Conservation (phyloP, 176 grass and related monocot species). For the Zea luxurians region DNA sequence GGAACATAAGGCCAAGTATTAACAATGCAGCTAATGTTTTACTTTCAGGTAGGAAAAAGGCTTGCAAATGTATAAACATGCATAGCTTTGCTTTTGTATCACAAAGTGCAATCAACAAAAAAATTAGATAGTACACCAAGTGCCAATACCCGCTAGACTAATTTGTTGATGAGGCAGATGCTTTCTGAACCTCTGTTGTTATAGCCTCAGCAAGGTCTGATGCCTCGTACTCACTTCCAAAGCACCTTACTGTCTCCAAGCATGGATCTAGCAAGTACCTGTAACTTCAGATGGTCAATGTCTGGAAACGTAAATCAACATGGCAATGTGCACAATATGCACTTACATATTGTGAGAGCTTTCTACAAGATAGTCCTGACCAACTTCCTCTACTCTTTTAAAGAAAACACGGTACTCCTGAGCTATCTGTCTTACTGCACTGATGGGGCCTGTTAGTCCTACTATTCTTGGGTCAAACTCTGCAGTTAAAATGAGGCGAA, state of each 20-base stretch:
- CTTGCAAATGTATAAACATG: constrained; percentile 9
- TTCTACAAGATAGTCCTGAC: constrained; percentile 92
- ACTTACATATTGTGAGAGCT: constrained; percentile 84
- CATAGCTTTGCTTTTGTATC: constrained; percentile 24
- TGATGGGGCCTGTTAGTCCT: constrained; percentile 69
- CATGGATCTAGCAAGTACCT: constrained; percentile 95
- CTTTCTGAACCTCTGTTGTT: constrained; percentile 62
- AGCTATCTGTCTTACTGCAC: constrained; percentile 80
- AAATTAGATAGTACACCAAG: constrained; percentile 32
- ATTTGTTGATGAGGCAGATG: constrained; percentile 46
- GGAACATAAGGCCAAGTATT: neutral
- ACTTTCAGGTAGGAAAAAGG: constrained; percentile 23
- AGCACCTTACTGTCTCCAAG: constrained; percentile 81
- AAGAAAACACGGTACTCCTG: constrained; percentile 97
- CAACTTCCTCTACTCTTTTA: constrained; percentile 76
- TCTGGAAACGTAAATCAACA: constrained; percentile 19
- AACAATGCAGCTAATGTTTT: constrained; percentile 13
- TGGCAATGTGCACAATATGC: neutral
- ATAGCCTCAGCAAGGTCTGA: constrained; percentile 73
- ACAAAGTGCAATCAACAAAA: constrained; percentile 25
- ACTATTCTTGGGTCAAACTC: constrained; percentile 90
- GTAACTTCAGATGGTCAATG: constrained; percentile 40
- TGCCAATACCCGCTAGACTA: constrained; percentile 37
- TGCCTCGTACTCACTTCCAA: constrained; percentile 76
- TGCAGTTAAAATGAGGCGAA: constrained; percentile 43